phyloP scores from a whole-genome alignment of 2,329 filamentous ascomycete species.

The Ilyonectria destructans region DNA sequence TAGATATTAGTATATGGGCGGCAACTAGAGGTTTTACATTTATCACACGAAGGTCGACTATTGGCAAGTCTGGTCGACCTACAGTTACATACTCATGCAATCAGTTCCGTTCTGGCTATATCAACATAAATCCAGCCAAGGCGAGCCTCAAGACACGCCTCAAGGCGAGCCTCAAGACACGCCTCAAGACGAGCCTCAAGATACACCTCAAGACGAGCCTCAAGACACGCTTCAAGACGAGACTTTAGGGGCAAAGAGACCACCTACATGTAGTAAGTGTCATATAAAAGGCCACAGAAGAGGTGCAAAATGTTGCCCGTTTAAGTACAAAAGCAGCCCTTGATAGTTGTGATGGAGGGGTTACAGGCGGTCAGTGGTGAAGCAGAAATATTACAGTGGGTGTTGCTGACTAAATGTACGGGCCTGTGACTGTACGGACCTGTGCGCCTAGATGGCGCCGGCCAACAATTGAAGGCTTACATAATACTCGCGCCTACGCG shows the following conservation, averaged over 20 bases:
- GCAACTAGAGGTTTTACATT: slow-evolving; percentile 11
- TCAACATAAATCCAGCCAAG: not conserved
- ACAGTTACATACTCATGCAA: slow-evolving; percentile 10
- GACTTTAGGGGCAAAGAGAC: slow-evolving; percentile 10
- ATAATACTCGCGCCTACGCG: no score
- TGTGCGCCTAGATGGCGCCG: no score
- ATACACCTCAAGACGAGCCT: no score
- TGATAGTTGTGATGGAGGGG: not conserved
- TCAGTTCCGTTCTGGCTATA: slow-evolving; percentile 9
- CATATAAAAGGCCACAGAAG: slow-evolving; percentile 12
- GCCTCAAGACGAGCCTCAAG: no score
- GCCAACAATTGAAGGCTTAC: no score
- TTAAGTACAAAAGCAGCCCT: slow-evolving; percentile 6
- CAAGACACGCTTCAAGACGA: slow-evolving; percentile 4
- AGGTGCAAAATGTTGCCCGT: slow-evolving; percentile 11
- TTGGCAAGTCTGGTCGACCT: slow-evolving; percentile 9
- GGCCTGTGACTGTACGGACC: no score
- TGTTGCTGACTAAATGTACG: not conserved
- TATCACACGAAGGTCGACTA: slow-evolving; percentile 3
- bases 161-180: no score
- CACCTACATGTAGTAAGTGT: slow-evolving; percentile 10
- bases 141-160: no score
- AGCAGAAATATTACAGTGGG: slow-evolving; percentile 7
- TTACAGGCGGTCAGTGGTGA: slow-evolving; percentile 7
- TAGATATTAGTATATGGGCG: not conserved